These are phyloP conservation scores for Apocynum venetum DNA, from an alignment of 257 asterid genomes.

Conservation along the genomic window DNA sequence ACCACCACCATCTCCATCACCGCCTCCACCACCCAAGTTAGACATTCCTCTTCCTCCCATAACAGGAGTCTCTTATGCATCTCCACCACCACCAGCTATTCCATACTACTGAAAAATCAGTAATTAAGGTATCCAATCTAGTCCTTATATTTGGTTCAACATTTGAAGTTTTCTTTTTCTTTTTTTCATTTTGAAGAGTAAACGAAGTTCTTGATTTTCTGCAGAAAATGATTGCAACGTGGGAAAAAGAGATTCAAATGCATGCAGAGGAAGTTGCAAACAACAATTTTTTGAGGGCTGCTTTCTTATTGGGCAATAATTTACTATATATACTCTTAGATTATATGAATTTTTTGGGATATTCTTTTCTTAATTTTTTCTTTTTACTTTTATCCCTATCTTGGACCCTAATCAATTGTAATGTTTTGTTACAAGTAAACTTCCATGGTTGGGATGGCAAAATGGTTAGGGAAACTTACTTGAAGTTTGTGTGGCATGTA, in stretches of 20 bases:
- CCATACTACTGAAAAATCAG: constrained; percentile 31
- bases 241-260: constrained; percentile 5
- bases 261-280: not conserved
- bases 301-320: constrained; percentile 9
- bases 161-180: not conserved
- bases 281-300: constrained; percentile 10
- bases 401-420: constrained; percentile 13
- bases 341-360: constrained; percentile 14
- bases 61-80: constrained; percentile 33
- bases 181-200: not conserved
- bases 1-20: constrained; percentile 23
- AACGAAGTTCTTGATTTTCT: not conserved
- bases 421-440: not conserved
- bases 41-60: constrained; percentile 35
- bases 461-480: not conserved
- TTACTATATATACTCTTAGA: constrained; percentile 8
- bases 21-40: constrained; percentile 31
- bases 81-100: constrained; percentile 47
- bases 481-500: constrained; percentile 5
- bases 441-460: constrained; percentile 1
- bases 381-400: not conserved
- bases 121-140: constrained; percentile 16
- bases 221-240: constrained; percentile 11
- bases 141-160: not conserved
- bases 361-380: not conserved